Evolutionary conservation across 192 early-diverging fungal species (phyloP), one percentile per base, ranked within the genome.

Genomic region (Chytriomyces confervae): DNA sequence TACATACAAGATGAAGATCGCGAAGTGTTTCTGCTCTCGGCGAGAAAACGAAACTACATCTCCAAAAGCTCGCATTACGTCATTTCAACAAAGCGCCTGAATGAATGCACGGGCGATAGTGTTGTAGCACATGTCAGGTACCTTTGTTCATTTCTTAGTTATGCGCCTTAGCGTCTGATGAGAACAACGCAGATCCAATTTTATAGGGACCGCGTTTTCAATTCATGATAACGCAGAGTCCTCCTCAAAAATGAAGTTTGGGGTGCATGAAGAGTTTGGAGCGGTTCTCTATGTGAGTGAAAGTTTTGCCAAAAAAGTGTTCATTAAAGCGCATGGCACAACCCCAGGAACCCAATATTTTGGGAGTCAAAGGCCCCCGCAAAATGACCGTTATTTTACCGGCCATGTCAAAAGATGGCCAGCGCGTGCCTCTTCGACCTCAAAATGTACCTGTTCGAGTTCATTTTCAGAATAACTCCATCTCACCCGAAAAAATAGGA

Each of bases 361-460:
- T 97, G 44, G 95, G 96, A 23, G 88, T 93, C 70, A 94, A 94
- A 78, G 97, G 96, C 0, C 97, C 96, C 9, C 91, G 96, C 23
- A 95, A 93, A 80, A 97, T 97, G 93, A 93, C 92, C 0, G 91
- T 95, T 5, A 69, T 97, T 29, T 79, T 96, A 66, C 91, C 91
- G 53, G 86, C 87, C 4, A 88, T 95, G 86, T 90, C 84, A 11
- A 78, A 79, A 44, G 83, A 87, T 23, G 91, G 91, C 0, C 84
- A 84, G 36, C 84, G 92, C 62, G 83, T 83, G 0, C 84, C 87
- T 51, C 78, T 84, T 27, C 75, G 84, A 44, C 92, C 92, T 0
- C 78, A 72, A 3, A 83, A 87, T 44, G 89, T 91, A 82, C 79
- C 57, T 51, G 4, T 50, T 43, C 80, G 20, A 47, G 7, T 68